A percentile compares a stretch with the other conserved stretches of the same genome.
Conservation (phyloP, 139 green algal genomes). For the Auxenochlorella protothecoides region DNA sequence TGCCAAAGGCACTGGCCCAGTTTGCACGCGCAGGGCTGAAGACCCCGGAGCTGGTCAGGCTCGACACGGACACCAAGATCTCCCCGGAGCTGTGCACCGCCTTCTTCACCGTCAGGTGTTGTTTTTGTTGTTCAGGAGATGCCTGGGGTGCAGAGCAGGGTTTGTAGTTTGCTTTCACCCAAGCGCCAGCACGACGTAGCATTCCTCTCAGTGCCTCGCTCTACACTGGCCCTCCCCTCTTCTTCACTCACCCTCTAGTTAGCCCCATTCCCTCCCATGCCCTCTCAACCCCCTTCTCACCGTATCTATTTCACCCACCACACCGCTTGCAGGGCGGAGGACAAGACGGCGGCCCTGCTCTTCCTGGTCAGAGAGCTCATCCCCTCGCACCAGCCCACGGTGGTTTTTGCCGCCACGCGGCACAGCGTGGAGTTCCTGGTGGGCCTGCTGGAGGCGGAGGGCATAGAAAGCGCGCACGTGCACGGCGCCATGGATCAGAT, state of each 20-base stretch:
- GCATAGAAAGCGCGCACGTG: conserved; percentile 54
- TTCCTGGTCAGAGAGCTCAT: conserved; percentile 77
- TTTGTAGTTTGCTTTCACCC: too few relatives aligned
- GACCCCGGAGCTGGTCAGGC: conserved; percentile 77
- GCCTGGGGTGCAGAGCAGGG: too few relatives aligned
- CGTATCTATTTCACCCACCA: neutral
- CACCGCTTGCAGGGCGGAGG: conserved; percentile 48
- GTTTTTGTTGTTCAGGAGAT: neutral
- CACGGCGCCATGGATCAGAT: conserved; percentile 93
- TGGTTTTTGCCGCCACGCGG: conserved; percentile 83
- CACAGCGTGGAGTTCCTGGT: conserved; percentile 92
- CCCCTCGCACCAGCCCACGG: conserved; percentile 49
- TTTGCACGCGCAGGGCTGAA: conserved; percentile 82
- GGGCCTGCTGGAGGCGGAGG: conserved; percentile 59
- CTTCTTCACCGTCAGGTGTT: conserved; percentile 71
- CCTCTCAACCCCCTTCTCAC: too few relatives aligned
- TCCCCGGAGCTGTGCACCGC: conserved; percentile 66
- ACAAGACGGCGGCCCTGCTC: conserved; percentile 84
- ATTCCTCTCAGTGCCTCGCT: too few relatives aligned
- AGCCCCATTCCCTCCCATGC: too few relatives aligned
- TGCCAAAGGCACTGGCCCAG: conserved; percentile 83
- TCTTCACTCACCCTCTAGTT: too few relatives aligned
- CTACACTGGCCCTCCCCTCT: too few relatives aligned
- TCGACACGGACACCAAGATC: conserved; percentile 87
- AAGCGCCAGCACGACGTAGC: too few relatives aligned